Evolutionary conservation across 2,329 filamentous ascomycete genomes (phyloP), one percentile per base, ranked within the genome.

Genomic region (Chaetoscypha palmicola): DNA sequence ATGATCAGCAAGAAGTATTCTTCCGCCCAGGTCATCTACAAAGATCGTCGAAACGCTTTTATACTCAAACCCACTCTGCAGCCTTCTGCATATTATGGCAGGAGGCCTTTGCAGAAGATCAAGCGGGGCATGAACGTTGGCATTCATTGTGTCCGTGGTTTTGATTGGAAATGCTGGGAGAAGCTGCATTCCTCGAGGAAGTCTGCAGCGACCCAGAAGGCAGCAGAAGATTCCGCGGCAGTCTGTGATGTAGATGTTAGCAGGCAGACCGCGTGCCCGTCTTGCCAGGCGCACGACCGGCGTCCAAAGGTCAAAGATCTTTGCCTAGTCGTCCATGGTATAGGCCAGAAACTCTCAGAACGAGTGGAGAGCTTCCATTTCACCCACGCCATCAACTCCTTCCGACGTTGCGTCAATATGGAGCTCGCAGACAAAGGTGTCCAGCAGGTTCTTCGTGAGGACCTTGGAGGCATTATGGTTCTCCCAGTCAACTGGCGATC

Each of bases 291-390:
- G 54, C 72, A 87, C 61, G 73, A 79, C 60, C 70, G 77, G 32
- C 71, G 72, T 21, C 80, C 80, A 1, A 79, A 81, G 48, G 86
- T 94, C 4, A 91, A 85, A 1, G 92, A 98, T 59, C 70, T 98
- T 5, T 77, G 97, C 1, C 72, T 98, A 3, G 87, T 97, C 8
- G 86, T 92, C 33, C 92, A 98, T 58, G 92, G 92, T 2, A 97
- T 98, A 51, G 92, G 92, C 0, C 92, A 98, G 63, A 97, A 98
- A 62, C 74, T 97, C 38, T 94, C 90, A 0, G 89, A 98, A 62
- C 76, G 90, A 10, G 87, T 97, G 48, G 91, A 97, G 64, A 95
- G 88, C 56, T 98, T 90, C 57, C 88, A 97, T 63, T 98, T 98
- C 58, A 98, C 92, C 0, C 91, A 97, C 62, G 86, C 89, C 4